Conservation (phyloP, 2,329 filamentous ascomycete genomes). For the Mycosphaerella sp. region DNA sequence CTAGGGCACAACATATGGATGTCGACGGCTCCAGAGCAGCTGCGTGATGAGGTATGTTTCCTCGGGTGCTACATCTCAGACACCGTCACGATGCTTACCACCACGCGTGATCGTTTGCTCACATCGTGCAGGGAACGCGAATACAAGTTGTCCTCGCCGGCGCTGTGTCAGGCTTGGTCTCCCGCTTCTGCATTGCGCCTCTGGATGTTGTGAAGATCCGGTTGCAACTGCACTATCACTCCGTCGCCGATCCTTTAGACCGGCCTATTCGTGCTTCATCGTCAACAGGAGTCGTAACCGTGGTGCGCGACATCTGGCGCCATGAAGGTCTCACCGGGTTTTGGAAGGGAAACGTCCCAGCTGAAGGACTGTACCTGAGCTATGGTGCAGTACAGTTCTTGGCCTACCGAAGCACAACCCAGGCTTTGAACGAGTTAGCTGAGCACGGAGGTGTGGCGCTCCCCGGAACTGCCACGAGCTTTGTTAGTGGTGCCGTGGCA, state of each 20-base stretch:
- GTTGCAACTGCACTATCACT: constrained; percentile 86
- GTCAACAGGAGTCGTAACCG: constrained; percentile 24
- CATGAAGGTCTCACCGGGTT: constrained; percentile 78
- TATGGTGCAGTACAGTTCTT: constrained; percentile 90
- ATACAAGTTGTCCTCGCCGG: constrained; percentile 61
- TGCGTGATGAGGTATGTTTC: constrained; percentile 61
- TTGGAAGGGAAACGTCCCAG: constrained; percentile 97
- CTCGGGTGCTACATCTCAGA: neutral
- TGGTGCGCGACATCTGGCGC: constrained; percentile 59
- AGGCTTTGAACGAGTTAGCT: constrained; percentile 55
- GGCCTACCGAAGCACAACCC: constrained; percentile 69
- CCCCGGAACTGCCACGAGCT: constrained; percentile 66
- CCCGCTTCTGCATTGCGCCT: constrained; percentile 88
- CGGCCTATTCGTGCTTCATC: constrained; percentile 37
- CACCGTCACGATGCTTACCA: neutral
- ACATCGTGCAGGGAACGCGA: constrained; percentile 52
- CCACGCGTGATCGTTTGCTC: constrained; percentile 5
- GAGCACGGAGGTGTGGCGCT: constrained; percentile 47
- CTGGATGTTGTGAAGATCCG: constrained; percentile 98
- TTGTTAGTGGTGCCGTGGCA: constrained; percentile 74
- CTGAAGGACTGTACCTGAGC: constrained; percentile 86
- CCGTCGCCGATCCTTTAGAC: constrained; percentile 66
- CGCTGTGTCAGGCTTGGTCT: constrained; percentile 74
- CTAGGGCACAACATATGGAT: constrained; percentile 45
- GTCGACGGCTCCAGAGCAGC: constrained; percentile 56